Conservation (phyloP, 306 rosid species). For the Cucurbita moschata region DNA sequence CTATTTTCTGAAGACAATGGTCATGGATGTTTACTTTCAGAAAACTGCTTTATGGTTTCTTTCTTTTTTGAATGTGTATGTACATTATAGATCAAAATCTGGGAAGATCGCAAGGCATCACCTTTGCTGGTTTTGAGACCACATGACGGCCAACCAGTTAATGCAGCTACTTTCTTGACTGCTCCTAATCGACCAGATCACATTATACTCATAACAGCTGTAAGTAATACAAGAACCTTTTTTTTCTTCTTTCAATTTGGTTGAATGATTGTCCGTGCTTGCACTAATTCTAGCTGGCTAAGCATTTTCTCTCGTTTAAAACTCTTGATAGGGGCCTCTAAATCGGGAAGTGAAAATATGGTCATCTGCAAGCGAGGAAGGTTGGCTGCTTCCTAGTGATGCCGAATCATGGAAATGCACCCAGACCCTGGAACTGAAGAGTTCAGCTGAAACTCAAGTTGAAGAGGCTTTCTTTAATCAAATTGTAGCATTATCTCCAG, state of each 20-base stretch:
- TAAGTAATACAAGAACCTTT: constrained; percentile 16
- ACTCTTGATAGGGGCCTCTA: constrained; percentile 51
- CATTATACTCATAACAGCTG: constrained; percentile 83
- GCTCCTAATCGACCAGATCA: constrained; percentile 85
- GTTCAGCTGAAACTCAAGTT: constrained; percentile 57
- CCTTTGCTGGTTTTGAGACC: constrained; percentile 77
- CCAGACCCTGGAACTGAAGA: constrained; percentile 72
- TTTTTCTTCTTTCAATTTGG: neutral
- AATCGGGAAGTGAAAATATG: constrained; percentile 91
- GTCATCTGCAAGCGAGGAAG: constrained; percentile 80
- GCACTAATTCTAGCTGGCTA: neutral
- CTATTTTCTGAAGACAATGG: neutral
- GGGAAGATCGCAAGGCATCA: constrained; percentile 82
- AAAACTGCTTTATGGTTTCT: neutral
- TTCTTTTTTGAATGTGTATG: neutral
- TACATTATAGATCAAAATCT: constrained; percentile 58
- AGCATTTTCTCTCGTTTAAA: neutral
- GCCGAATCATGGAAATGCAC: constrained; percentile 84
- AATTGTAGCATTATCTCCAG: constrained; percentile 73
- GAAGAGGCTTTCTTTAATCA: constrained; percentile 94
- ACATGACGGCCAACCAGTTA: constrained; percentile 76
- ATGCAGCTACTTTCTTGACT: constrained; percentile 74
- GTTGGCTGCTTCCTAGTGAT: constrained; percentile 85
- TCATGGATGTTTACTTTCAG: neutral
- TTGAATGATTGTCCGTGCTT: neutral